Evolutionary conservation across 129 eudicot genomes (phyloP).

Genomic region (Chrysanthemum lavandulifolium): DNA sequence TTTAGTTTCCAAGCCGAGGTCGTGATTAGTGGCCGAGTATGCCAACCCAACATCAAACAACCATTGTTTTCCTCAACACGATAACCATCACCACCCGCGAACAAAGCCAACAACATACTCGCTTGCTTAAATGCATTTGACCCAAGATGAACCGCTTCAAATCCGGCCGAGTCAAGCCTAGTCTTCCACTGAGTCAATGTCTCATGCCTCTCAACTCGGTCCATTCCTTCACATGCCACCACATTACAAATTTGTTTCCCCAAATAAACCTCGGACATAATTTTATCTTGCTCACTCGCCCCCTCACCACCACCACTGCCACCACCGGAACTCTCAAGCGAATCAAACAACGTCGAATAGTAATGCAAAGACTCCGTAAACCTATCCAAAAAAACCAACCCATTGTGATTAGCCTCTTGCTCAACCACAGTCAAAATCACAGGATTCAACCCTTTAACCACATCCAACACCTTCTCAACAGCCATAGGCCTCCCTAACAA

Average conservation of each 20-base stretch:
- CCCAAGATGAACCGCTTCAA: slow-evolving; percentile 64
- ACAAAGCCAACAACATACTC: slow-evolving; percentile 68
- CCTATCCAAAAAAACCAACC: slow-evolving; percentile 62
- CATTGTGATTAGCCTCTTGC: slow-evolving; percentile 76
- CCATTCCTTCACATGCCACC: slow-evolving; percentile 76
- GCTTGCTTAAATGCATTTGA: slow-evolving; percentile 87
- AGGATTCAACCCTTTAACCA: slow-evolving; percentile 56
- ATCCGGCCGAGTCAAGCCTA: slow-evolving; percentile 56
- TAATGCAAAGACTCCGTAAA: slow-evolving; percentile 78
- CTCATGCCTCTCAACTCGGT: slow-evolving; percentile 80
- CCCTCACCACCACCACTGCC: slow-evolving; percentile 22
- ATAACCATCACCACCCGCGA: slow-evolving; percentile 84
- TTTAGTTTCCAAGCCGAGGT: slow-evolving; percentile 86
- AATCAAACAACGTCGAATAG: slow-evolving; percentile 77
- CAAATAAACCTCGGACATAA: slow-evolving; percentile 76
- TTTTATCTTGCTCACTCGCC: slow-evolving; percentile 44
- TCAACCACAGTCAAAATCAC: slow-evolving; percentile 70
- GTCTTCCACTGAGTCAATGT: slow-evolving; percentile 58
- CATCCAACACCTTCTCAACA: slow-evolving; percentile 57
- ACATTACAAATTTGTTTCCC: slow-evolving; percentile 80
- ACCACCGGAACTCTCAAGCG: slow-evolving; percentile 55
- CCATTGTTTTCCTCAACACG: slow-evolving; percentile 70
- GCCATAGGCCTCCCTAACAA: slow-evolving; percentile 56
- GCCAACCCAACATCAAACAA: slow-evolving; percentile 95
- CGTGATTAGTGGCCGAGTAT: slow-evolving; percentile 69